phyloP scores from a whole-genome alignment of 2,329 filamentous ascomycete species.

The Plenodomus tracheiphilus region DNA sequence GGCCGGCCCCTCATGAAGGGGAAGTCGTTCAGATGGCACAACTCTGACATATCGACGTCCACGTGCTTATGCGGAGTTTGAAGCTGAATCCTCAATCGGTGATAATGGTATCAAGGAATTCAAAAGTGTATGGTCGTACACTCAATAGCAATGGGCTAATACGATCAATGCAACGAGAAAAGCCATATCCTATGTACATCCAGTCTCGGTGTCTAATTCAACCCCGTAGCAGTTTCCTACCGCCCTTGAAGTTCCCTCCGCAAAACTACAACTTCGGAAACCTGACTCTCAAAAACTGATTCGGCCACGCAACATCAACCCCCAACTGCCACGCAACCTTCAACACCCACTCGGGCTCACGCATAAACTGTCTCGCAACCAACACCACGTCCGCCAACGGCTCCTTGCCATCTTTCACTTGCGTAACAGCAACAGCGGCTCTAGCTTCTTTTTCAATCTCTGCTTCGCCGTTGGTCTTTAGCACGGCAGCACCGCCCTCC shows the following conservation, averaged over 20 bases:
- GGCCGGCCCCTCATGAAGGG: no score
- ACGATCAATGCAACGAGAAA: no score
- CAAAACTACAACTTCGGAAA: constrained; percentile 31
- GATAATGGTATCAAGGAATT: no score
- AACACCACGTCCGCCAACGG: constrained; percentile 54
- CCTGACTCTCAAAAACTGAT: constrained; percentile 48
- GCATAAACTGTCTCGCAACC: constrained; percentile 59
- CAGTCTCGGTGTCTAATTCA: neutral
- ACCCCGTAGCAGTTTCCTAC: neutral
- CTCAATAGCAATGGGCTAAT: no score
- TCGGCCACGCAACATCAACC: constrained; percentile 53
- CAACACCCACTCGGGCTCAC: constrained; percentile 60
- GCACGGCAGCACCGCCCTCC: constrained; percentile 24
- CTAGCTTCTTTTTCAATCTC: constrained; percentile 37
- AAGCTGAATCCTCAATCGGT: no score
- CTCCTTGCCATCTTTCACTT: constrained; percentile 29
- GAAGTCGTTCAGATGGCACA: no score
- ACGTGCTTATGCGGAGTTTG: no score
- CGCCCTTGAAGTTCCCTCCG: no score
- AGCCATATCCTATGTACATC: neutral
- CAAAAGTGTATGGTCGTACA: no score
- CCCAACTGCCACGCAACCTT: constrained; percentile 54
- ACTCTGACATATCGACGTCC: no score
- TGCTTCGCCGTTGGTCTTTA: constrained; percentile 20
- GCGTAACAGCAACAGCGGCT: constrained; percentile 41